phyloP scores from a whole-genome alignment of 1,284 basidiomycete genomes.

The Fomitopsis schrenkii region DNA sequence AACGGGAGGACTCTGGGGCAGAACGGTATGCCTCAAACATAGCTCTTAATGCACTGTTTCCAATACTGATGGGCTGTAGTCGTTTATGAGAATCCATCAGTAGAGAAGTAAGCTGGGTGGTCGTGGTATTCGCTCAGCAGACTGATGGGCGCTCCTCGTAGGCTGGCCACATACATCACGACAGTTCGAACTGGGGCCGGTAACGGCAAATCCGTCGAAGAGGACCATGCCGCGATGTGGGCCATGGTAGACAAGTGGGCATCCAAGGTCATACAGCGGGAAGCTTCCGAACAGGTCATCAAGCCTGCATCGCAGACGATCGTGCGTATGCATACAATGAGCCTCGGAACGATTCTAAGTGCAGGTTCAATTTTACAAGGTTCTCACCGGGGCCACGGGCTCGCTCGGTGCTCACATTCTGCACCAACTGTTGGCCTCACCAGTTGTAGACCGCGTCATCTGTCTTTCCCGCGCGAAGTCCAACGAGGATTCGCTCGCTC shows the following conservation, averaged over 20 bases:
- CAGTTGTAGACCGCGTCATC: slow-evolving; percentile 38
- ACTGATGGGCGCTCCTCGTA: background rate
- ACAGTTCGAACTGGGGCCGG: slow-evolving; percentile 24
- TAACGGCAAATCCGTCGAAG: slow-evolving; percentile 8
- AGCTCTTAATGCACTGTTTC: background rate
- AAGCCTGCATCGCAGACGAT: background rate
- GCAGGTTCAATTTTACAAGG: slow-evolving; percentile 6
- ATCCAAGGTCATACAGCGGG: slow-evolving; percentile 7
- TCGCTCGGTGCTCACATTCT: slow-evolving; percentile 60
- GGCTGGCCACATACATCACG: slow-evolving; percentile 24
- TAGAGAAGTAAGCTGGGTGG: slow-evolving; percentile 26
- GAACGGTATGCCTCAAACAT: slow-evolving; percentile 25
- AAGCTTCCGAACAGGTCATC: background rate
- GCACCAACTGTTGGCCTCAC: slow-evolving; percentile 35
- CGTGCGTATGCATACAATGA: background rate
- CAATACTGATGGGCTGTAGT: slow-evolving; percentile 18
- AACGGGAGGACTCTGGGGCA: slow-evolving; percentile 32
- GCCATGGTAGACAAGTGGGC: slow-evolving; percentile 39
- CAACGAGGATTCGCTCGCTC: slow-evolving; percentile 32
- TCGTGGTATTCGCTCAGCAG: background rate
- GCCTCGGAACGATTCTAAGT: background rate
- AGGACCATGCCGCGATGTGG: slow-evolving; percentile 34
- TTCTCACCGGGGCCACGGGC: slow-evolving; percentile 60
- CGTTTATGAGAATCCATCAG: slow-evolving; percentile 41
- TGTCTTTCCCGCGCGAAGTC: slow-evolving; percentile 48